A percentile compares a stretch with the other conserved stretches of the same genome.
phyloP scores from a whole-genome alignment of 1,139 yeast species.

The Candida sojae region DNA sequence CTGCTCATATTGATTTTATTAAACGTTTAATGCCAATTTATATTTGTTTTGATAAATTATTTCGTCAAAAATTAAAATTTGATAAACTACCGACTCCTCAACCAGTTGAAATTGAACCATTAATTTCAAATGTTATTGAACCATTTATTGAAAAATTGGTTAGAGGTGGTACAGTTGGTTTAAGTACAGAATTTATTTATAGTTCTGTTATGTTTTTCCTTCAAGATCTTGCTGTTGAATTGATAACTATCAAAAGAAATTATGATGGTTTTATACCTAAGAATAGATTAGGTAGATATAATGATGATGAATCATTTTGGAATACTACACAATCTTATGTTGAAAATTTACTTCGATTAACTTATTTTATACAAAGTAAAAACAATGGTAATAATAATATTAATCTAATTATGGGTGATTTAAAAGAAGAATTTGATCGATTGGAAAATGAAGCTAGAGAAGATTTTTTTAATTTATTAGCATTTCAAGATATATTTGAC shows the following conservation, averaged over 20 bases:
- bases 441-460: slow-evolving; percentile 5
- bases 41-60: slow-evolving; percentile 1
- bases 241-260: background rate
- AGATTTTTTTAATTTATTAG: slow-evolving; percentile 2
- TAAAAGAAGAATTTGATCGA: slow-evolving; percentile 5
- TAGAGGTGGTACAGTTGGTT: slow-evolving; percentile 4
- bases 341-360: background rate
- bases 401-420: slow-evolving; percentile 5
- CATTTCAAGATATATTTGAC: background rate
- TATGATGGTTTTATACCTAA: slow-evolving; percentile 4
- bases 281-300: slow-evolving; percentile 3
- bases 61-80: slow-evolving; percentile 4
- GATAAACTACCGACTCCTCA: slow-evolving; percentile 3
- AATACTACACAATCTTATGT: background rate
- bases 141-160: slow-evolving; percentile 1
- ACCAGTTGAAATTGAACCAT: background rate
- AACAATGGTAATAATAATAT: background rate
- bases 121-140: background rate
- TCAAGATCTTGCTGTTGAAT: background rate
- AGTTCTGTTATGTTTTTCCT: background rate
- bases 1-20: slow-evolving; percentile 7
- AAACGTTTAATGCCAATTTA: slow-evolving; percentile 1
- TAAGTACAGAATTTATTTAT: slow-evolving; percentile 4
- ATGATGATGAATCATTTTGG: slow-evolving; percentile 4
- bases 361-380: background rate